Conservation (phyloP, 75 land plant species). For the Cunninghamia lanceolata region DNA sequence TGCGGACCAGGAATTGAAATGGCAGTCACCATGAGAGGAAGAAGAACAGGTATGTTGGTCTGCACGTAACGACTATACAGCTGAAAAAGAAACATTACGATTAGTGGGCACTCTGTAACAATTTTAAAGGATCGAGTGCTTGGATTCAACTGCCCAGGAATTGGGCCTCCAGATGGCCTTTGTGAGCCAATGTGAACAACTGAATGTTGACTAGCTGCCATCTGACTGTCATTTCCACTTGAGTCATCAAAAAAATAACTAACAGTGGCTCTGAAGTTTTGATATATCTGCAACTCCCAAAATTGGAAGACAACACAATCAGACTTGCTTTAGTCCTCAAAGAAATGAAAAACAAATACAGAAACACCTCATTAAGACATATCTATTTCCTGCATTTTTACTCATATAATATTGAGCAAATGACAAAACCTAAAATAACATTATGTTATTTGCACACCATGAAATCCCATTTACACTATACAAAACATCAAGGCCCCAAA, state of each 20-base stretch:
- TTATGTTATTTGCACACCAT: background rate
- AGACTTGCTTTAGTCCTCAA: background rate
- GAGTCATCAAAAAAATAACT: conserved; percentile 78
- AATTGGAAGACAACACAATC: conserved; percentile 4
- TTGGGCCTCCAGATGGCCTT: conserved; percentile 47
- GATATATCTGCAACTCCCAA: conserved; percentile 61
- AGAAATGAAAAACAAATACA: background rate
- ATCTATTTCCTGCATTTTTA: background rate
- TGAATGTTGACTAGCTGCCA: conserved; percentile 38
- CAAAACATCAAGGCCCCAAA: background rate
- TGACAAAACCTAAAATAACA: background rate
- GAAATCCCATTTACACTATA: background rate
- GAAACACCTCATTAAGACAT: background rate
- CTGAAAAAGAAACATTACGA: conserved; percentile 98
- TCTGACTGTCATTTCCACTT: conserved; percentile 30
- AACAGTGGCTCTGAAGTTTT: conserved; percentile 81
- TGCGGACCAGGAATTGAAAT: conserved; percentile 95
- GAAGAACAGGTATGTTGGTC: conserved; percentile 79
- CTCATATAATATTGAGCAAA: background rate
- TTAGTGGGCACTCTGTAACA: conserved; percentile 95
- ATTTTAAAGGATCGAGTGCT: conserved; percentile 97
- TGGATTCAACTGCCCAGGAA: conserved; percentile 71
- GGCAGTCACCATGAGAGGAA: conserved; percentile 95
- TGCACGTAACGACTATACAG: conserved; percentile 88
- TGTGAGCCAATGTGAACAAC: conserved; percentile 52